Evolutionary conservation across 768 basidiomycete genomes (phyloP), one percentile per base, ranked within the genome.

Genomic region (Cystobasidium tubakii): DNA sequence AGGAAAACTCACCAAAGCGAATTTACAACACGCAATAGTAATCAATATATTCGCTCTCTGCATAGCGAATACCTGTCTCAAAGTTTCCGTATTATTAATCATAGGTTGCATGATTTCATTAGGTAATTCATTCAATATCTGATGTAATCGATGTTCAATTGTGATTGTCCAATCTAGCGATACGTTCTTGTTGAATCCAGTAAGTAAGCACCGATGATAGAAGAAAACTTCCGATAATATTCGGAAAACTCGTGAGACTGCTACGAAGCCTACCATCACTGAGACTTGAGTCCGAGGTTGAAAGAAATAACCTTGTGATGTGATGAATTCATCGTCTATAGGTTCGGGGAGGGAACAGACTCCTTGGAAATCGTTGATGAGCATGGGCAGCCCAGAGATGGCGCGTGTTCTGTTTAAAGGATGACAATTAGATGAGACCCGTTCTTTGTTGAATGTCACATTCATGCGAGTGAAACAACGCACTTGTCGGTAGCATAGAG

Each of bases 321-420:
- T 66, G 36, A 66, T 66, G 42, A 36, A 66, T 39, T 66, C 65
- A 39, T 66, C 65, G 36, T 66, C 65, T 34, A 66, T 63, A 4
- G 62, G 62, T 34, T 63, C 65, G 10, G 29, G 33, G 6, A 66
- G 42, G 10, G 65, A 44, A 33, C 29, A 66, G 15, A 43, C 43
- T 39, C 65, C 65, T 15, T 66, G 33, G 42, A 36, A 44, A 33
- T 66, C 65, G 36, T 46, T 42, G 33, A 66, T 33, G 15, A 36
- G 65, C 33, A 66, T 66, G 3, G 65, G 65, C 4, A 36, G 65
- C 6, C 65, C 65, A 2, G 36, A 33, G 6, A 44, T 36, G 43
- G 65, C 65, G 10, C 39, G 15, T 6, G 65, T 66, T 13, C 65
- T 66, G 65, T 21, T 9, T 9, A 65, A 25, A 17, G 63, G 19